These are phyloP conservation scores for Phytophthora multivora DNA, from an alignment of 352 stramenopile species.

Conservation along the genomic window DNA sequence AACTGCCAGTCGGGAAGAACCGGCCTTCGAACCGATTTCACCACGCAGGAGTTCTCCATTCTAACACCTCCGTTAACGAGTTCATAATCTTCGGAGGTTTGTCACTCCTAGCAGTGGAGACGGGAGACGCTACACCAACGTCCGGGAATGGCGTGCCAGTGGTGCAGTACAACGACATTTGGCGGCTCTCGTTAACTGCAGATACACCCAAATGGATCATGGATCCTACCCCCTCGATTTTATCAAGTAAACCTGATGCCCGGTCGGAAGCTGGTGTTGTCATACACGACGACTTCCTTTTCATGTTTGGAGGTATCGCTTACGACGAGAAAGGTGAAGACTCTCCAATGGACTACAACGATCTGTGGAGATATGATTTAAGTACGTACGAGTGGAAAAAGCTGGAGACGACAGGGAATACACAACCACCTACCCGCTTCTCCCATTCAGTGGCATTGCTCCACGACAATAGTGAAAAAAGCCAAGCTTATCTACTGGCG, in stretches of 20 bases:
- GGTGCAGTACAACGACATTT: constrained; percentile 60
- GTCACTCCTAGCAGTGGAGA: constrained; percentile 35
- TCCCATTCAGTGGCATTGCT: constrained; percentile 61
- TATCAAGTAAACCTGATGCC: constrained; percentile 25
- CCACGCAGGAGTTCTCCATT: constrained; percentile 42
- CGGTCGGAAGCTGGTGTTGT: constrained; percentile 60
- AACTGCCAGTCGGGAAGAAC: constrained; percentile 24
- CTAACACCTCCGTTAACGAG: constrained; percentile 46
- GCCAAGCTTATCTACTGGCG: constrained; percentile 47
- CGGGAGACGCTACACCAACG: background rate
- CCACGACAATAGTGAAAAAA: constrained; percentile 23
- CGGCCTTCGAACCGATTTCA: constrained; percentile 51
- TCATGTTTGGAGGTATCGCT: constrained; percentile 73
- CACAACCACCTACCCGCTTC: constrained; percentile 51
- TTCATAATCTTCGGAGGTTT: constrained; percentile 61
- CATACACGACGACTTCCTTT: constrained; percentile 51
- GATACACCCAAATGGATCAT: constrained; percentile 39
- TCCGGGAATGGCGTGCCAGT: constrained; percentile 28
- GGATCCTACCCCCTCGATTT: constrained; percentile 28
- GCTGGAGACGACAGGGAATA: constrained; percentile 27
- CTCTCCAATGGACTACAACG: constrained; percentile 50
- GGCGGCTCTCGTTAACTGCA: constrained; percentile 42
- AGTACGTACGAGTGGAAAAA: constrained; percentile 44
- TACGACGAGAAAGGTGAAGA: constrained; percentile 54
- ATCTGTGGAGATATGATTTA: constrained; percentile 73